Evolutionary conservation across 352 stramenopile species (phyloP).

Genomic region (Globisporangium mamillatum): DNA sequence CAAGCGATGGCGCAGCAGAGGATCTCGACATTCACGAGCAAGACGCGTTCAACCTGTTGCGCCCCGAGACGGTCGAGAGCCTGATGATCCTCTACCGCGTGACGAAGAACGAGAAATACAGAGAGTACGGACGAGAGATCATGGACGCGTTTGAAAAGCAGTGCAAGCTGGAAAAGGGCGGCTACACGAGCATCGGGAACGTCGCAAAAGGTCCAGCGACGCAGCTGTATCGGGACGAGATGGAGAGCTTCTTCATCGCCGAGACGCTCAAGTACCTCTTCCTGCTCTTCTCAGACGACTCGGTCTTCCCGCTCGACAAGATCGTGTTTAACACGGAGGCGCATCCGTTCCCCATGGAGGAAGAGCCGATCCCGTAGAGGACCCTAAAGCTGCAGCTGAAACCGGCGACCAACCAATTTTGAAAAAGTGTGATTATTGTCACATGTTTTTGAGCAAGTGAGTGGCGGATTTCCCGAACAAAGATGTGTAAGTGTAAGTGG

Average conservation of each 20-base stretch:
- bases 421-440: neutral
- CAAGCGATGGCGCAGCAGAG: conserved; percentile 35
- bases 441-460: neutral
- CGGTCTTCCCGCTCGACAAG: conserved; percentile 74
- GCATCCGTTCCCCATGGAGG: conserved; percentile 68
- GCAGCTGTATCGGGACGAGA: conserved; percentile 61
- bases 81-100: conserved; percentile 91
- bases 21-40: conserved; percentile 52
- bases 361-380: neutral
- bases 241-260: conserved; percentile 92
- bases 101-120: conserved; percentile 88
- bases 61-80: conserved; percentile 91
- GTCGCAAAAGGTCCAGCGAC: conserved; percentile 44
- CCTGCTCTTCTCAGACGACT: conserved; percentile 86
- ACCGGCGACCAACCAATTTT: neutral
- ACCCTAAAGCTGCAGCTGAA: neutral
- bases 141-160: conserved; percentile 85
- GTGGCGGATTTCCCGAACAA: neutral
- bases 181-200: conserved; percentile 63
- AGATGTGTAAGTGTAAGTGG: neutral
- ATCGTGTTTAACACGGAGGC: conserved; percentile 90
- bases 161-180: conserved; percentile 54
- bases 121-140: conserved; percentile 81
- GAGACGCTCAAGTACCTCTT: conserved; percentile 96
- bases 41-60: conserved; percentile 83